Percentiles rank a stretch among this genome's conserved stretches.
These are phyloP conservation scores for Alternaria sp. DNA, from an alignment of 2,329 filamentous ascomycete species.

Conservation along the genomic window DNA sequence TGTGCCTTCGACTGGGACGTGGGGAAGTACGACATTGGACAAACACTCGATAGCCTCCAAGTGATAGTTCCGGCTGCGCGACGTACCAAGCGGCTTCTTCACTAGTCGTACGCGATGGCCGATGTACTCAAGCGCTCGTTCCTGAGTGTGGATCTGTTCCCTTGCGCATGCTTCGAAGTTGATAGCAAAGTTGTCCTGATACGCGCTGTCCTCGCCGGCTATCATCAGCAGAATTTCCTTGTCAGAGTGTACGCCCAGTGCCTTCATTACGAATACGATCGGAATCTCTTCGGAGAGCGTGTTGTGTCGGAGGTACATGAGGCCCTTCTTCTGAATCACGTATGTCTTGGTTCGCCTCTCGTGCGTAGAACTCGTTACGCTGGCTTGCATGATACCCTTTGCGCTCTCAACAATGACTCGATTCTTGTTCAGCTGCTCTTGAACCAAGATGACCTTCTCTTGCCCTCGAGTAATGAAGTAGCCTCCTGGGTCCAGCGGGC, in stretches of 20 bases:
- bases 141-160: slow-evolving; percentile 86
- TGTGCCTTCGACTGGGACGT: slow-evolving; percentile 88
- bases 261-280: slow-evolving; percentile 91
- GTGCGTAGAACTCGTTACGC: slow-evolving; percentile 91
- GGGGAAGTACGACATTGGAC: slow-evolving; percentile 90
- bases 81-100: slow-evolving; percentile 65
- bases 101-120: slow-evolving; percentile 81
- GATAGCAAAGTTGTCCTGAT: slow-evolving; percentile 93
- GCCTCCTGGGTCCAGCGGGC: slow-evolving; percentile 91
- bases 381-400: slow-evolving; percentile 92
- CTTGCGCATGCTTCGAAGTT: slow-evolving; percentile 94
- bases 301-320: slow-evolving; percentile 89
- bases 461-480: slow-evolving; percentile 98
- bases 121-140: slow-evolving; percentile 93
- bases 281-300: slow-evolving; percentile 93
- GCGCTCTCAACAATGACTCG: slow-evolving; percentile 97
- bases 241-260: slow-evolving; percentile 91
- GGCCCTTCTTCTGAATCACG: slow-evolving; percentile 91
- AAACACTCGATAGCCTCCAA: slow-evolving; percentile 94
- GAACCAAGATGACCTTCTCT: slow-evolving; percentile 97
- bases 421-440: slow-evolving; percentile 99
- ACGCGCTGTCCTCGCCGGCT: slow-evolving; percentile 83
- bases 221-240: slow-evolving; percentile 94
- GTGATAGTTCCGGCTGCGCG: slow-evolving; percentile 74
- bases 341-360: slow-evolving; percentile 98